Base-by-base conservation (phyloP, 306 rosid species). In the Begonia fuchsioides region DNA sequence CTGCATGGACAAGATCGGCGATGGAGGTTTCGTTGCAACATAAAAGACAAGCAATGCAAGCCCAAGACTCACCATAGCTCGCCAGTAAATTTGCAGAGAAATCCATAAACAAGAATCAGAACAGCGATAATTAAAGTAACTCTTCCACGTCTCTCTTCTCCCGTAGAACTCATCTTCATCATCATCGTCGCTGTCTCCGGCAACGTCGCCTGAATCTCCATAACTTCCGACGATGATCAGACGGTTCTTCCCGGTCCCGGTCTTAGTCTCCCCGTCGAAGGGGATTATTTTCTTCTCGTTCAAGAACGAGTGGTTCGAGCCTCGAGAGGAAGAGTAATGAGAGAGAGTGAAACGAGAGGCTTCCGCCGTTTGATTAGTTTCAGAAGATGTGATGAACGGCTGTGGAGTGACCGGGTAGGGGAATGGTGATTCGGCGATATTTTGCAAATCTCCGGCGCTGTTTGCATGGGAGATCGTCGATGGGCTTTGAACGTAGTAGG, bases 401-500 rank as follows among this genome's bases (percentile, higher is more conserved):
- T 66, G 75, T 1, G 71, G 58, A 17, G 67, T 60, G 51, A 52
- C 32, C 0, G 85, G 78, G 5, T 75, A 72, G 38, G 70, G 78
- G 53, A 63, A 68, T 9, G 72, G 47, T 2, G 93, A 84, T 7
- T 77, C 87, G 18, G 65, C 41, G 56, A 51, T 71, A 61, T 74
- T 15, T 73, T 62, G 20, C 55, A 26, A 26, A 26, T 26, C 58
- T 11, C 74, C 79, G 0, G 74, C 38, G 40, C 78, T 78, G 59
- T 83, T 74, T 47, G 79, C 77, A 8, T 75, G 87, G 63, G 95
- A 85, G 45, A 80, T 3, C 17, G 79, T 74, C 58, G 95, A 78
- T 10, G 97, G 97, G 72, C 97, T 83, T 57, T 78, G 95, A 3
- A 88, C 96, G 53, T 66, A 83, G 69, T 88, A 81, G 8, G 77